Evolutionary conservation across 305 asterid genomes (phyloP), one percentile per base, ranked within the genome.

Genomic region (Fraxinus latifolia): DNA sequence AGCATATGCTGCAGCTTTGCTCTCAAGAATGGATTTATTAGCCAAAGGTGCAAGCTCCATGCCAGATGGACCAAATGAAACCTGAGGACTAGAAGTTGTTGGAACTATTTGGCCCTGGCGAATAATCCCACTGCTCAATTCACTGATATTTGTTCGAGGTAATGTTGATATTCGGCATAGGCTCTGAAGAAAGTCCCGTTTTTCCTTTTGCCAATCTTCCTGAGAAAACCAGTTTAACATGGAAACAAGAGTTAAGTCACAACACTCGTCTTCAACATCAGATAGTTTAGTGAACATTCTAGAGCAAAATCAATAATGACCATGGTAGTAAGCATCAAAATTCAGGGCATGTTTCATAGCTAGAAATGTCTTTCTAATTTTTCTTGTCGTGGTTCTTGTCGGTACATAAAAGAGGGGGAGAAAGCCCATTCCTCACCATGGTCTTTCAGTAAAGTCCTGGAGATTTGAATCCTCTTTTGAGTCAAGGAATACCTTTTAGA

Each of bases 151-250:
- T 21, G 89, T 92, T 86, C 94, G 92, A 34, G 99, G 99, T 83
- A 96, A 90, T 79, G 93, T 86, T 12, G 98, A 91, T 84, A 96
- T 91, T 83, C 94, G 92, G 89, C 90, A 91, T 33, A 94, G 89
- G 87, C 97, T 93, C 87, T 96, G 97, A 76, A 96, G 97, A 84
- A 92, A 96, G 85, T 92, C 97, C 84, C 97, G 87, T 72, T 92
- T 94, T 70, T 93, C 99, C 87, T 93, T 94, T 84, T 91, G 90
- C 99, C 99, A 96, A 86, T 96, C 99, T 86, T 94, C 97, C 99
- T 96, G 87, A 6, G 32, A 79, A 73, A 47, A 83, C 55, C 84
- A 79, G 81, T 76, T 74, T 71, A 33, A 44, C 72, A 78, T 12
- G 77, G 31, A 81, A 79, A 55, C 44, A 31, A 65, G 79, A 81